phyloP scores from a whole-genome alignment of 2,329 filamentous ascomycete species.

The Exophiala alcalophila region DNA sequence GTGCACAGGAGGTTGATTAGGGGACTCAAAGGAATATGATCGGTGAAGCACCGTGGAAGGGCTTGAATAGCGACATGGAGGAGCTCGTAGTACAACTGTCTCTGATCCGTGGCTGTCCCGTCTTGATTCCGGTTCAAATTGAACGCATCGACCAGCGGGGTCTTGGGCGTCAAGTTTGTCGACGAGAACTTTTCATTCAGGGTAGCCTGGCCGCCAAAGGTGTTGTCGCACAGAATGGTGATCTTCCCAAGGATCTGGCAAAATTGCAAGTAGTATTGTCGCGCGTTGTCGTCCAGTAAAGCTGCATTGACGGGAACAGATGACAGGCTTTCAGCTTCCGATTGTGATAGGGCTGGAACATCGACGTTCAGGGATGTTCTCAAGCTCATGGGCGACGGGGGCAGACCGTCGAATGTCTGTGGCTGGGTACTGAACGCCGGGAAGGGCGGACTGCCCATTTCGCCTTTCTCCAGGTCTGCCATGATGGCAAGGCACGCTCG shows the following conservation, averaged over 20 bases:
- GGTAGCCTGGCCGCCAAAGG: slow-evolving; percentile 92
- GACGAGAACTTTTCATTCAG: slow-evolving; percentile 92
- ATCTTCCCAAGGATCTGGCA: slow-evolving; percentile 95
- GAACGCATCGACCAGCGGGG: slow-evolving; percentile 90
- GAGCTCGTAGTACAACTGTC: slow-evolving; percentile 92
- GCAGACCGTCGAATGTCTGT: slow-evolving; percentile 35
- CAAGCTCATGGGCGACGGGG: slow-evolving; percentile 37
- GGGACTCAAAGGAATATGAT: slow-evolving; percentile 87
- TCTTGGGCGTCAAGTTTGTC: slow-evolving; percentile 67
- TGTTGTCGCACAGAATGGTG: slow-evolving; percentile 92
- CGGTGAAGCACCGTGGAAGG: slow-evolving; percentile 85
- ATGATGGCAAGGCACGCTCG: slow-evolving; percentile 90
- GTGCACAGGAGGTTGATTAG: slow-evolving; percentile 94
- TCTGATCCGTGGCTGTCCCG: slow-evolving; percentile 72
- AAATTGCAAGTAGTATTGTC: slow-evolving; percentile 84
- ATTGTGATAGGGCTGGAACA: slow-evolving; percentile 32
- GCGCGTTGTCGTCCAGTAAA: slow-evolving; percentile 69
- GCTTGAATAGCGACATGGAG: slow-evolving; percentile 94
- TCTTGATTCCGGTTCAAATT: slow-evolving; percentile 84
- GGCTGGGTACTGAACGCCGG: slow-evolving; percentile 59
- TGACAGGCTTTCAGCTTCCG: slow-evolving; percentile 34
- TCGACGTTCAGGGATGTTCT: slow-evolving; percentile 40
- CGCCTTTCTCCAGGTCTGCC: slow-evolving; percentile 83
- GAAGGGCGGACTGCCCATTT: slow-evolving; percentile 75
- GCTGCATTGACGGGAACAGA: slow-evolving; percentile 54